Evolutionary conservation across 345 rosid genomes (phyloP).

Genomic region (Reutealis trisperma): DNA sequence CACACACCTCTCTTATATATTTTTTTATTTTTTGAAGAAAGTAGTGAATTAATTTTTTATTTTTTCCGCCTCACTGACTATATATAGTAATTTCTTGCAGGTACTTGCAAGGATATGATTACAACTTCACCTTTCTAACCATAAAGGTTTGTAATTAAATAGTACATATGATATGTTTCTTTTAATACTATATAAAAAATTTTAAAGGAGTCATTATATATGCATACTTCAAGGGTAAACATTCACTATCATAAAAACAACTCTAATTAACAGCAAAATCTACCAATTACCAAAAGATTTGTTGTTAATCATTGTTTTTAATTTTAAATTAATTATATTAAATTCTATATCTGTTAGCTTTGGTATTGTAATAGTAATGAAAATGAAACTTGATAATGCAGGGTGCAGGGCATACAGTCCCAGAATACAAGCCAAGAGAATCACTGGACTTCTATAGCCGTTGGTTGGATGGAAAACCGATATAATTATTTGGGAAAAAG

Average conservation of each 20-base stretch:
- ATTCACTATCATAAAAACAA: no score
- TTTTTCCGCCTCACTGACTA: no score
- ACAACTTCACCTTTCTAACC: slow-evolving; percentile 54
- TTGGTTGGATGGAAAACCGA: slow-evolving; percentile 41
- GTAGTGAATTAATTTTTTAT: no score
- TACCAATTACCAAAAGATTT: no score
- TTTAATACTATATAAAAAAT: no score
- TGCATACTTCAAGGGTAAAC: no score
- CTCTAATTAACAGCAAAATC: no score
- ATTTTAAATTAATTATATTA: no score
- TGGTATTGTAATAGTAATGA: not conserved
- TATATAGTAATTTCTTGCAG: slow-evolving; percentile 23
- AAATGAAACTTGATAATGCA: slow-evolving; percentile 9
- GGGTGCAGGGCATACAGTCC: slow-evolving; percentile 67
- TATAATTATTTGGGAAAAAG: slow-evolving; percentile 15
- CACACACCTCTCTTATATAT: not conserved
- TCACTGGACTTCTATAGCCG: slow-evolving; percentile 42
- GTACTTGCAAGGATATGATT: slow-evolving; percentile 51
- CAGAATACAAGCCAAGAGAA: slow-evolving; percentile 30
- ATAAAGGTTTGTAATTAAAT: slow-evolving; percentile 41
- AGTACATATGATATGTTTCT: no score
- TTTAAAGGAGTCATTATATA: no score
- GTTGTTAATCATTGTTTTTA: no score
- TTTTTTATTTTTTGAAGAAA: not conserved
- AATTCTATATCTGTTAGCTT: not conserved